A percentile compares a stretch with the other conserved stretches of the same genome.
These are phyloP conservation scores for Berkeleyomyces rouxiae DNA, from an alignment of 2,329 filamentous ascomycete species.

Conservation along the genomic window DNA sequence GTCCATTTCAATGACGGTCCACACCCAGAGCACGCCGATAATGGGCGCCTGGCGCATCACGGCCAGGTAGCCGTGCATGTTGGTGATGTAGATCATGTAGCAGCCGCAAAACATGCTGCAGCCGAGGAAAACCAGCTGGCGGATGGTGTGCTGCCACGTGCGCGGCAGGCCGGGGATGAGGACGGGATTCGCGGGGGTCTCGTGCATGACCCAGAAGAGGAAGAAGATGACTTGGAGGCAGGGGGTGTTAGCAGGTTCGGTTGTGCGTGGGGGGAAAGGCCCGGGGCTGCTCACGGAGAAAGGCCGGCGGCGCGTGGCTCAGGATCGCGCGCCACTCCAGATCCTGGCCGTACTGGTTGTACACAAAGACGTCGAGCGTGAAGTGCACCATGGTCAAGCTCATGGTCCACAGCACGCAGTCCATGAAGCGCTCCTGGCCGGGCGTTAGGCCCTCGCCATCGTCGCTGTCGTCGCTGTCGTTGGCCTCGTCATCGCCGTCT, in stretches of 20 bases:
- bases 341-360: slow-evolving; percentile 58
- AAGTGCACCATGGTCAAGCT: slow-evolving; percentile 58
- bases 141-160: slow-evolving; percentile 26
- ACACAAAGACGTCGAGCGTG: slow-evolving; percentile 62
- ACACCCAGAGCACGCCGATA: slow-evolving; percentile 79
- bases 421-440: slow-evolving; percentile 34
- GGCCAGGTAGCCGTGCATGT: slow-evolving; percentile 63
- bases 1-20: slow-evolving; percentile 77
- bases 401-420: slow-evolving; percentile 40
- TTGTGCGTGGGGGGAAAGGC: not conserved
- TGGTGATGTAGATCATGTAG: slow-evolving; percentile 69
- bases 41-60: slow-evolving; percentile 89
- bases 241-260: not conserved
- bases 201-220: slow-evolving; percentile 41
- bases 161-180: slow-evolving; percentile 36
- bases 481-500: slow-evolving; percentile 21
- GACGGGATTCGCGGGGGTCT: slow-evolving; percentile 30
- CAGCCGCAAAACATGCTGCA: slow-evolving; percentile 48
- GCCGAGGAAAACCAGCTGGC: slow-evolving; percentile 46
- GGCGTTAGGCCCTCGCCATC: slow-evolving; percentile 25
- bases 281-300: not conserved
- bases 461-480: slow-evolving; percentile 19
- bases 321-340: slow-evolving; percentile 42
- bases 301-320: slow-evolving; percentile 33
- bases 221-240: slow-evolving; percentile 31